phyloP scores from a whole-genome alignment of 2,329 filamentous ascomycete species.

The Curvularia lunata region DNA sequence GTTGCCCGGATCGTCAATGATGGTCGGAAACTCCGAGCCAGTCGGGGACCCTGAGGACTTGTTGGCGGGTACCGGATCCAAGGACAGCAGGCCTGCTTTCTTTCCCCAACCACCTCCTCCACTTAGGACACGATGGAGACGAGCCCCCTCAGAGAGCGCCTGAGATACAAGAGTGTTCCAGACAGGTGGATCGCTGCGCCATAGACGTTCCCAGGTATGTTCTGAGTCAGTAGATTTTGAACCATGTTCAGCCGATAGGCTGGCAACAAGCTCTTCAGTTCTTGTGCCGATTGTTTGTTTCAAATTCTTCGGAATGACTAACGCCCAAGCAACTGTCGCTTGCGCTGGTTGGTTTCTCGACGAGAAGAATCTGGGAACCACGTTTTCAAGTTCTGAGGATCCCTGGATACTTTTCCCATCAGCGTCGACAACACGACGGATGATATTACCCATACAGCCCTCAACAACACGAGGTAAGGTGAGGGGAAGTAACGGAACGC shows the following conservation, averaged over 20 bases:
- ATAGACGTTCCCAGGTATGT: slow-evolving; percentile 25
- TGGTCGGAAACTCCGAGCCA: slow-evolving; percentile 4
- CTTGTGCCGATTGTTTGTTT: neutral
- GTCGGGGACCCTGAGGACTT: slow-evolving; percentile 2
- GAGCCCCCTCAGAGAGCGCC: slow-evolving; percentile 42
- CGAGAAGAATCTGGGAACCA: slow-evolving; percentile 66
- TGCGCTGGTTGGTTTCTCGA: slow-evolving; percentile 49
- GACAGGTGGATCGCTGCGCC: slow-evolving; percentile 27
- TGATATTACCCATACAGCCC: slow-evolving; percentile 78
- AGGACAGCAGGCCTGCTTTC: slow-evolving; percentile 77
- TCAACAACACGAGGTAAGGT: slow-evolving; percentile 67
- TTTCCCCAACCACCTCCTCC: slow-evolving; percentile 85
- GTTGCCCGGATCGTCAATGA: slow-evolving; percentile 32
- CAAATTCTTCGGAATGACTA: slow-evolving; percentile 60
- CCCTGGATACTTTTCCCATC: slow-evolving; percentile 61
- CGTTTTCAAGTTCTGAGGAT: slow-evolving; percentile 72
- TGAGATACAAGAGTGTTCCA: slow-evolving; percentile 30
- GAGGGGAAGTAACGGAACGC: slow-evolving; percentile 66
- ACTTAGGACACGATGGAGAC: slow-evolving; percentile 66
- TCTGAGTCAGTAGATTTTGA: slow-evolving; percentile 1
- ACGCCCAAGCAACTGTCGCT: slow-evolving; percentile 73
- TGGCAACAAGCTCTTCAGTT: slow-evolving; percentile 17
- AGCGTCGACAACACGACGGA: slow-evolving; percentile 65
- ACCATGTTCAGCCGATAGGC: neutral
- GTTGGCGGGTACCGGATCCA: slow-evolving; percentile 64